Base-by-base conservation (phyloP, 2,329 filamentous ascomycete species). In the Epichloe hybrida region DNA sequence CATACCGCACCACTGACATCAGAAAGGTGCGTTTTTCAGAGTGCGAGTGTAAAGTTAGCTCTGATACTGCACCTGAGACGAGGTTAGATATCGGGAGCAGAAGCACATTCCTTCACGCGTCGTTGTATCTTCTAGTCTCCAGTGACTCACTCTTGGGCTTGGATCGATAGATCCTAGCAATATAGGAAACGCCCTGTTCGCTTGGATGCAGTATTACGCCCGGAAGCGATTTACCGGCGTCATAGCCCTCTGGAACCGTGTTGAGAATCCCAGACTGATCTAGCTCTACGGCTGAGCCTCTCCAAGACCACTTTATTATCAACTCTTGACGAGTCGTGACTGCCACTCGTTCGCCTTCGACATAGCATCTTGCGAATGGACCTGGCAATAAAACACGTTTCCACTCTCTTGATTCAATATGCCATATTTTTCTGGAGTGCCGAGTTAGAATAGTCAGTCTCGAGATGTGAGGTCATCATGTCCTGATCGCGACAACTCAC, bases 291-390 rank as follows among this genome's bases (percentile, higher is more conserved):
- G 56, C 52, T 3, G 45, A 53, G 2, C 55, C 58, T 1, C 45
- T 50, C 59, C 60, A 63, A 3, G 40, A 40, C 50, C 59, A 64
- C 15, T 52, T 13, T 31, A 63, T 35, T 15, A 64, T 51, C 5
- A 54, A 49, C 0, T 52, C 51, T n/a, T 55, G 53, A 9, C n/a
- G 46, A 1, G 59, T 60, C 8, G 60, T 55, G 15, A 60, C 48
- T 1, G 52, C 58, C 2, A 56, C 52, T 9, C 50, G 53, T 15
- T 58, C 56, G 1, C 51, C 54, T 2, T 62, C 51, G 5, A 50
- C 53, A 46, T 53, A 60, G 34, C 53, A 60, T 4, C 48, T 45
- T 2, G 38, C 31, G 9, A 55, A 56, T 1, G 46, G 41, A 2
- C 52, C 52, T 0, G 62, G 61, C 0, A 64, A 46, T 3, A 48